These are phyloP conservation scores for Phyllosticta citribraziliensis DNA, from an alignment of 2,329 filamentous ascomycete genomes.

Conservation along the genomic window DNA sequence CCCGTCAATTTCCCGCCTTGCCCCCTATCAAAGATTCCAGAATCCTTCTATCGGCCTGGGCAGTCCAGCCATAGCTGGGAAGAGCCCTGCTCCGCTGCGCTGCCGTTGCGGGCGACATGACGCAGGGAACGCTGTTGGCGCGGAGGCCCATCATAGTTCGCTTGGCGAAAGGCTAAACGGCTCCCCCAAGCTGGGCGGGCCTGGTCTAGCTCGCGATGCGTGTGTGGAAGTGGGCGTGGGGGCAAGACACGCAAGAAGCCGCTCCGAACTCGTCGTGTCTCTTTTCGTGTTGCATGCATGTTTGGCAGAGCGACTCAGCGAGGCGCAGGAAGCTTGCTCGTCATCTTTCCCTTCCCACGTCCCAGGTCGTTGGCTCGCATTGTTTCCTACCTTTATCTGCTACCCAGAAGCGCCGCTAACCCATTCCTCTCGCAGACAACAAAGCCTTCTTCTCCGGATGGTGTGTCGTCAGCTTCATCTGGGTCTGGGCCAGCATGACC, in stretches of 20 bases:
- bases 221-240: background rate
- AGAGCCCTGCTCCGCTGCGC: background rate
- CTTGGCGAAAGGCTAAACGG: background rate
- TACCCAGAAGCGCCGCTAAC: background rate
- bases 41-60: background rate
- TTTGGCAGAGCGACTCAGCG: too few species aligned
- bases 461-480: slow-evolving; percentile 33
- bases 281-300: background rate
- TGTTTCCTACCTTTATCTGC: background rate
- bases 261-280: background rate
- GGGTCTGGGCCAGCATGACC: slow-evolving; percentile 29
- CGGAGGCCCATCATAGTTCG: background rate
- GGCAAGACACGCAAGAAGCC: background rate
- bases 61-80: background rate
- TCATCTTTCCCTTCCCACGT: background rate
- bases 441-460: slow-evolving; percentile 28
- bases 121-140: background rate
- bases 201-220: background rate
- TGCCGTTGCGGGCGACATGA: background rate
- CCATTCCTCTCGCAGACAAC: background rate
- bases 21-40: background rate
- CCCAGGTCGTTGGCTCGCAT: too few species aligned
- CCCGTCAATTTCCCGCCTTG: background rate
- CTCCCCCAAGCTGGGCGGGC: background rate
- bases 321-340: background rate